These are phyloP conservation scores for Berberis vulgaris DNA, from an alignment of 164 flowering plant genomes.

Conservation along the genomic window DNA sequence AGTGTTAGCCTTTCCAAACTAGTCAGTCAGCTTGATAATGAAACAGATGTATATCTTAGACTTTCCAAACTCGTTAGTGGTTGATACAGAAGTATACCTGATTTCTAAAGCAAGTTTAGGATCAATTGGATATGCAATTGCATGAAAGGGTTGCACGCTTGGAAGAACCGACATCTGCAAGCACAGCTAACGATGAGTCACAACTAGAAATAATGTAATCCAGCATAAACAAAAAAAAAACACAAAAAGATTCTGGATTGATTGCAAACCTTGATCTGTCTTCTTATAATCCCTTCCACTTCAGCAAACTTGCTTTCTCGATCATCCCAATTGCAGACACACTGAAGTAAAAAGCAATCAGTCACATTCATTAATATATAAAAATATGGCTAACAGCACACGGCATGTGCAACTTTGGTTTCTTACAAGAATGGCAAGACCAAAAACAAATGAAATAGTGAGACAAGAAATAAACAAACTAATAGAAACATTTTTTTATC, in stretches of 20 bases:
- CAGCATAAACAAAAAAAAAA: not conserved
- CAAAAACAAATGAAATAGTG: too few species aligned
- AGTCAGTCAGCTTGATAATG: too few species aligned
- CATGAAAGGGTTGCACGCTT: conserved; percentile 99
- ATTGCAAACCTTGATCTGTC: conserved; percentile 68
- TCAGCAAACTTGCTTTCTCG: conserved; percentile 69
- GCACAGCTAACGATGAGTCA: not conserved
- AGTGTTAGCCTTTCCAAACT: not conserved
- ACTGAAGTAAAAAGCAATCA: conserved; percentile 31
- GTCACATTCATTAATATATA: not conserved
- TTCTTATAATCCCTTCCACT: conserved; percentile 78
- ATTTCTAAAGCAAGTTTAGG: conserved; percentile 91
- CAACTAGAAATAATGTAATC: not conserved
- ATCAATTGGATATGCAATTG: conserved; percentile 94
- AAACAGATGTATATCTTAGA: too few species aligned
- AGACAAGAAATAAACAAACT: too few species aligned
- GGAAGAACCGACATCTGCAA: conserved; percentile 89
- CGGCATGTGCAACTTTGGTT: too few species aligned
- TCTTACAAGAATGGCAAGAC: too few species aligned
- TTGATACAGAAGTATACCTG: conserved; percentile 32
- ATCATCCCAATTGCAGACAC: conserved; percentile 95
- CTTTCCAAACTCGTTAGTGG: not conserved
- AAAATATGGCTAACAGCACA: too few species aligned
- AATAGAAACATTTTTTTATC: too few species aligned
- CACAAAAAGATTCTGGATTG: not conserved